A percentile compares a stretch with the other conserved stretches of the same genome.
Evolutionary conservation across 352 stramenopile species (phyloP).

Genomic region (Pelagophyceae sp.): DNA sequence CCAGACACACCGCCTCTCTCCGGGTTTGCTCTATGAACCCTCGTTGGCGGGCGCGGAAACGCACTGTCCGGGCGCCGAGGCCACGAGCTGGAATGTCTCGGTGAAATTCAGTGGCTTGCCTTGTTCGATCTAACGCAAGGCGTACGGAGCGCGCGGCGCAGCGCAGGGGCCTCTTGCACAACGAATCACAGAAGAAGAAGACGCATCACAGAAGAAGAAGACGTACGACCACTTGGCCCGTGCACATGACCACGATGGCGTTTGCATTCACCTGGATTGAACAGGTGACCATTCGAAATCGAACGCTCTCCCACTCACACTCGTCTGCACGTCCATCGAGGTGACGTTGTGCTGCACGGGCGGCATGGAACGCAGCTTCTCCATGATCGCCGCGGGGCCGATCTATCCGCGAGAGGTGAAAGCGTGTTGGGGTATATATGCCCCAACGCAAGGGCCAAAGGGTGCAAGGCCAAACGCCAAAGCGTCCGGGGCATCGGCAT

Average conservation of each 20-base stretch:
- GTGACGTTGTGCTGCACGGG: constrained; percentile 62
- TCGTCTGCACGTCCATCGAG: constrained; percentile 83
- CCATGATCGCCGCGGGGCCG: constrained; percentile 67
- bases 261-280: too few relatives aligned
- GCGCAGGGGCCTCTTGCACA: neutral
- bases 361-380: constrained; percentile 63
- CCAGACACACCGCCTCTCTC: too few relatives aligned
- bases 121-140: constrained; percentile 65
- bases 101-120: constrained; percentile 89
- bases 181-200: neutral
- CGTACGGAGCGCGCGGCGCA: neutral
- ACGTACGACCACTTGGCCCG: constrained; percentile 65
- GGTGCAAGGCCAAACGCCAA: too few relatives aligned
- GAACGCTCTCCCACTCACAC: too few relatives aligned
- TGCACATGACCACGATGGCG: constrained; percentile 89
- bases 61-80: constrained; percentile 70
- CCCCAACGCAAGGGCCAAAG: too few relatives aligned
- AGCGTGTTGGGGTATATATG: too few relatives aligned
- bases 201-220: too few relatives aligned
- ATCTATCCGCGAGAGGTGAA: neutral
- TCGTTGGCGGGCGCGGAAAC: too few relatives aligned
- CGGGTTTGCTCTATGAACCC: too few relatives aligned
- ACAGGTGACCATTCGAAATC: too few relatives aligned
- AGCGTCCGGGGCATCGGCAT: too few relatives aligned
- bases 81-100: constrained; percentile 91